A percentile compares a stretch with the other conserved stretches of the same genome.
phyloP scores from a whole-genome alignment of 257 asterid genomes.

The Penstemon eatonii region DNA sequence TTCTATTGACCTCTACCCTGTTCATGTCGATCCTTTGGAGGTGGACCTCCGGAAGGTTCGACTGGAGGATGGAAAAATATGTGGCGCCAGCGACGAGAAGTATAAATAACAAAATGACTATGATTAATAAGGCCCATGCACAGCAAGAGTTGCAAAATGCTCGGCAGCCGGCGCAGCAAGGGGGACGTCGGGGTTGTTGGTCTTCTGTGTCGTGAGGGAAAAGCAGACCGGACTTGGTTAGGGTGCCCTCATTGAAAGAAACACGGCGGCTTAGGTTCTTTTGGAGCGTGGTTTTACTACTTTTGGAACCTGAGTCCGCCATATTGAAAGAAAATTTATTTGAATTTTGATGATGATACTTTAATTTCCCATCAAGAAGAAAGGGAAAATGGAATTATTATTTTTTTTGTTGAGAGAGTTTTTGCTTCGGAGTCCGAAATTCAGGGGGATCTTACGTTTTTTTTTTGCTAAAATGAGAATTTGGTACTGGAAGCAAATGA shows the following conservation, averaged over 20 bases:
- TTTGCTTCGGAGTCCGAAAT: background rate
- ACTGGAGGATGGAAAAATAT: constrained; percentile 12
- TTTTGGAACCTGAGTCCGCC: constrained; percentile 10
- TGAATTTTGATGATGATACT: background rate
- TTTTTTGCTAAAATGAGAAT: too few relatives aligned
- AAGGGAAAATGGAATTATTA: background rate
- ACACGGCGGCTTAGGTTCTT: constrained; percentile 21
- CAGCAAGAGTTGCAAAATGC: constrained; percentile 11
- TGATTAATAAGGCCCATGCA: constrained; percentile 6
- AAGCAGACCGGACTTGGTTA: too few relatives aligned
- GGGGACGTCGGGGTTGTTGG: background rate
- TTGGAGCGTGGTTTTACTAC: background rate
- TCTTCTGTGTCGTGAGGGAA: background rate
- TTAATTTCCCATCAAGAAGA: background rate
- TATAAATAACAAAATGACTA: background rate
- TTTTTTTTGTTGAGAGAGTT: background rate
- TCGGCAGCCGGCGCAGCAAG: background rate
- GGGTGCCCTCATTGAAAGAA: constrained; percentile 7
- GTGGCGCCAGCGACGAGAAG: background rate
- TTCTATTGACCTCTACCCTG: background rate
- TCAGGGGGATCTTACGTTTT: background rate
- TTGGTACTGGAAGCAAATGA: too few relatives aligned
- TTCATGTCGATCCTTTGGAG: constrained; percentile 13
- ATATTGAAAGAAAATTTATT: background rate
- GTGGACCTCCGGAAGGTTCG: constrained; percentile 15